These are phyloP conservation scores for Starmerella etchellsii DNA, from an alignment of 805 yeast species.

Conservation along the genomic window DNA sequence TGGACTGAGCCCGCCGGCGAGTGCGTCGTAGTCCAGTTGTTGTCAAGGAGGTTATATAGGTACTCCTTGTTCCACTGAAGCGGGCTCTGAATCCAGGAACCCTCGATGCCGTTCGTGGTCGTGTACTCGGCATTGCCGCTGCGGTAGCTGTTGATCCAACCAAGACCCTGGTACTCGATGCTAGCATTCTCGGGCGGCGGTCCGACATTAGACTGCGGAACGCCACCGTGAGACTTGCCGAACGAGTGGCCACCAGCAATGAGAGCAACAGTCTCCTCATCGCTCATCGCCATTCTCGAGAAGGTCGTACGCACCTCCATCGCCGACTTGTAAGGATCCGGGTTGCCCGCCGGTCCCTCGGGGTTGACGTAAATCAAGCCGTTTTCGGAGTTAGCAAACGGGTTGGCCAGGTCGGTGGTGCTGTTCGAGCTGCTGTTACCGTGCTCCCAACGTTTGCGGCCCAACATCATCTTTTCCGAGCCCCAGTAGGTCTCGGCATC, in stretches of 20 bases:
- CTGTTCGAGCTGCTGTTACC: constrained; percentile 5
- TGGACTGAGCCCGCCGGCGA: constrained; percentile 17
- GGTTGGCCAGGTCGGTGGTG: constrained; percentile 11
- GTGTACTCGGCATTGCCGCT: constrained; percentile 18
- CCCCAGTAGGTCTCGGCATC: constrained; percentile 18
- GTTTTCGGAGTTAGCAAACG: constrained; percentile 11
- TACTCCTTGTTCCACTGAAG: constrained; percentile 10
- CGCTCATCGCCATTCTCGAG: constrained; percentile 18
- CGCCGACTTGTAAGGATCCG: constrained; percentile 15
- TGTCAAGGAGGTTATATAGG: constrained; percentile 10
- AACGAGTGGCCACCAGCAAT: constrained; percentile 19
- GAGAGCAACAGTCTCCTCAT: constrained; percentile 17
- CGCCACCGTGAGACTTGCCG: constrained; percentile 18
- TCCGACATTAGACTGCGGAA: constrained; percentile 9
- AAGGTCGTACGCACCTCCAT: constrained; percentile 16
- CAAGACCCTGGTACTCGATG: constrained; percentile 17
- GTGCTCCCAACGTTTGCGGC: constrained; percentile 14
- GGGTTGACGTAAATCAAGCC: constrained; percentile 19
- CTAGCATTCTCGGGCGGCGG: constrained; percentile 15
- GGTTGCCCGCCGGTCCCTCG: constrained; percentile 17
- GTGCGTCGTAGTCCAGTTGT: constrained; percentile 8
- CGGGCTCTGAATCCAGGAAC: constrained; percentile 16
- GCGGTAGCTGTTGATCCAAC: constrained; percentile 15
- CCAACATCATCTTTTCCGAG: constrained; percentile 8
- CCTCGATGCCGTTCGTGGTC: constrained; percentile 17